Base-by-base conservation (phyloP, 305 asterid species). In the Fraxinus greggii region DNA sequence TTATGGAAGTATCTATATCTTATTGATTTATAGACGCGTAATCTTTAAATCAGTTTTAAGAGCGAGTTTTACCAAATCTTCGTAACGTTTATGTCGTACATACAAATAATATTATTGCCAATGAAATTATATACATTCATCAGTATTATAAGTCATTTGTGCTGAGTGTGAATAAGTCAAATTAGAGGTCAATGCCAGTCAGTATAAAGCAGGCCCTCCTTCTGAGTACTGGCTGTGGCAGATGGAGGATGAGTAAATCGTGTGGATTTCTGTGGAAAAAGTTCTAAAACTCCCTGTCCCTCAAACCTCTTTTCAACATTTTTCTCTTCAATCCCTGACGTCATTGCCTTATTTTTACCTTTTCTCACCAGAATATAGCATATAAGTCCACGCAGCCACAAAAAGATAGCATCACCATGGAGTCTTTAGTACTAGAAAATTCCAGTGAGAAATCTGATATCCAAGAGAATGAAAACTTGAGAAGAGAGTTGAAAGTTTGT, bases 191-290 rank as follows among this genome's bases (percentile, higher is more conserved):
- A 81, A 70, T 45, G 17, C 51, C 78, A 75, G 38, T 42, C 65
- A 76, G 51, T 84, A n/a, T 67, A 26, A 79, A 72, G 83, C 86
- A 79, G 88, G 88, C 89, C 90, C 86, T 12, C 54, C 61, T 65
- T 7, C 40, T 42, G 72, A 78, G 80, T 61, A 69, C 77, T 35
- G 42, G 31, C 82, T 75, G 70, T 19, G 29, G 72, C 29, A 67
- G 12, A 33, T 78, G 61, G 26, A 56, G 17, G 54, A 81, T 75
- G 42, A 72, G 48, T 72, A 78, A 83, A 75, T 85, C 83, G 59
- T 78, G 79, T 76, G 78, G 77, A 63, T 70, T 75, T 74, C 61
- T 72, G 72, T 79, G 59, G 35, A 67, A 9, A 33, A 81, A 84
- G n/a, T 28, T 12, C 5, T 51, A 21, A 36, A 28, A 28, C 79